Conservation (phyloP, 805 yeast genomes). For the Zygosaccharomyces kombuchaensis region DNA sequence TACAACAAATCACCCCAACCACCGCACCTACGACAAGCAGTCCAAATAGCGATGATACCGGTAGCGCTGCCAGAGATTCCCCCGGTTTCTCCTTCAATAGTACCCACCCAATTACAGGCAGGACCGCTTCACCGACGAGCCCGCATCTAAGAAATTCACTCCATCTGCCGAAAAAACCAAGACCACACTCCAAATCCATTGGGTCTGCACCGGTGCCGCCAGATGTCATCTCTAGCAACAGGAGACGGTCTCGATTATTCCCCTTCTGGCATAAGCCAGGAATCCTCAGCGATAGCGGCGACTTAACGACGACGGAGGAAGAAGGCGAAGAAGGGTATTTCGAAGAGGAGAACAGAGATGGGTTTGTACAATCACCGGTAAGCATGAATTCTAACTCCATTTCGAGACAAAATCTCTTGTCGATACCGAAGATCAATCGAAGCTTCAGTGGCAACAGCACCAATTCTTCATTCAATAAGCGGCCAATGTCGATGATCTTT, state of each 20-base stretch:
- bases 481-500: conserved; percentile 23
- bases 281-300: conserved; percentile 30
- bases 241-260: conserved; percentile 26
- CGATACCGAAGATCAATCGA: conserved; percentile 19
- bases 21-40: conserved; percentile 1
- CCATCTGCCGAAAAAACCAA: conserved; percentile 16
- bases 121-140: conserved; percentile 7
- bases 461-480: conserved; percentile 16
- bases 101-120: not conserved
- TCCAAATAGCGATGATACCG: not conserved
- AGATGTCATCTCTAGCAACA: conserved; percentile 30
- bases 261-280: conserved; percentile 33
- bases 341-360: conserved; percentile 23
- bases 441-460: conserved; percentile 24
- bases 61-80: not conserved
- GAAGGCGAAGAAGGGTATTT: conserved; percentile 28
- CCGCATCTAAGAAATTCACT: conserved; percentile 6
- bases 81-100: not conserved
- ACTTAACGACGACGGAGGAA: conserved; percentile 29
- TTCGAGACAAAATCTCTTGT: conserved; percentile 15
- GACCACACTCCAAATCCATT: conserved; percentile 34
- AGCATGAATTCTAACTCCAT: conserved; percentile 15
- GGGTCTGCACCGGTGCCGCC: conserved; percentile 32
- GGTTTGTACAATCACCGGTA: conserved; percentile 15
- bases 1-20: not conserved